Evolutionary conservation across 495 filamentous ascomycete species (phyloP), one percentile per base, ranked within the genome.

Genomic region (Lepidopterella palustris): DNA sequence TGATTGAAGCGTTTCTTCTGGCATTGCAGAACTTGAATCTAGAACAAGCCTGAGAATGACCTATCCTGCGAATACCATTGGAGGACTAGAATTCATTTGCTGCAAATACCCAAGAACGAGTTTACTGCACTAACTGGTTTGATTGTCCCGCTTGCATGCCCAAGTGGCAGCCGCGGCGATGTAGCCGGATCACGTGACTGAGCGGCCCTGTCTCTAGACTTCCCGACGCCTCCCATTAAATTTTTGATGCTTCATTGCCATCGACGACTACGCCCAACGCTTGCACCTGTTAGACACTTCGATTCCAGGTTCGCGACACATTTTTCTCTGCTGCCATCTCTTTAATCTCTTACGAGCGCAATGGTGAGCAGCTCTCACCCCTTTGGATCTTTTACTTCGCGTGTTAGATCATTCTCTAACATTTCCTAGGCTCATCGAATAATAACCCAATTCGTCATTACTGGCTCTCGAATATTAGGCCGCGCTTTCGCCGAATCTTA

Each of bases 391-490:
- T 42, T 42, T 13, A 35, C 13, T 42, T 42, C 2, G 35, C 35
- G 18, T 3, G 35, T 15, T 11, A 42, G 35, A 18, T 3, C 10
- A 13, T 25, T 25, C 8, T 54, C 58, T 64, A 54, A 60, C 53
- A 6, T 24, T 18, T 11, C 53, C 8, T 69, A 98, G 93, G 93
- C 93, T 70, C 91, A 98, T 78, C 87, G 92, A 71, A 87, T 95
- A 72, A 86, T 98, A 76, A 85, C 87, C 58, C 90, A 97, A 82
- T 87, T 96, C 74, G 83, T 96, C 78, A 63, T 97, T 59, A 87
- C 89, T 69, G 92, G 92, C 76, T 78, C 84, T 59, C 89, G 93
- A 67, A 92, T 97, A 65, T 80, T 98, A 73, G 89, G 91, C 49
- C 90, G 93, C 59, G 90, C 93, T 73, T 91, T 97, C 70, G 78